These are phyloP conservation scores for Leishmania braziliensis DNA, from an alignment of 208 protist species.

Conservation along the genomic window DNA sequence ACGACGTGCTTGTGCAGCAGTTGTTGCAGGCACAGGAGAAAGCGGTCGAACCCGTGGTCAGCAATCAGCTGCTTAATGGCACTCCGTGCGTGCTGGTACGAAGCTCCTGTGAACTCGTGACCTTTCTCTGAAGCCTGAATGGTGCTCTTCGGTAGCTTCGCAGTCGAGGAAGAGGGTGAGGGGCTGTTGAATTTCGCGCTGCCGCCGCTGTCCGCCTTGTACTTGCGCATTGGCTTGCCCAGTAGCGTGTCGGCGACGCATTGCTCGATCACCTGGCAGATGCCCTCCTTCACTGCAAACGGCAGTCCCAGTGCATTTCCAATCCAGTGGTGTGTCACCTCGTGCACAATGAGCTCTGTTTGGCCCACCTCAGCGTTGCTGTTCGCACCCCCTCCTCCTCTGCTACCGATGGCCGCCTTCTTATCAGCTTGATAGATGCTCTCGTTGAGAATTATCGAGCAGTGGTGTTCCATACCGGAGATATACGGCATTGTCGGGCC, in stretches of 20 bases:
- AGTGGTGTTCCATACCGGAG: slow-evolving; percentile 89
- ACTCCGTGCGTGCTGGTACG: slow-evolving; percentile 62
- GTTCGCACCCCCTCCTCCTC: background rate
- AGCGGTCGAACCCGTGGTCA: slow-evolving; percentile 39
- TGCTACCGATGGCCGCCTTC: background rate
- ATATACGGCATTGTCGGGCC: slow-evolving; percentile 83
- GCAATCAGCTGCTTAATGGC: slow-evolving; percentile 41
- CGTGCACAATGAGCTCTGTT: slow-evolving; percentile 81
- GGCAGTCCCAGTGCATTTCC: slow-evolving; percentile 84
- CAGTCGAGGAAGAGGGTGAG: background rate
- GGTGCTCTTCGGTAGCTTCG: background rate
- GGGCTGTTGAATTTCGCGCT: background rate
- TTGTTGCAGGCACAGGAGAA: slow-evolving; percentile 31
- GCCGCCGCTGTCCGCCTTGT: slow-evolving; percentile 15
- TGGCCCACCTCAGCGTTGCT: slow-evolving; percentile 27
- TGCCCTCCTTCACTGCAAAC: slow-evolving; percentile 87
- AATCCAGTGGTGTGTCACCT: slow-evolving; percentile 86
- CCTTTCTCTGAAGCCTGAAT: slow-evolving; percentile 54
- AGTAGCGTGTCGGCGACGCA: slow-evolving; percentile 49
- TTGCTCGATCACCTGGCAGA: slow-evolving; percentile 84
- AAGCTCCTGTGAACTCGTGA: slow-evolving; percentile 70
- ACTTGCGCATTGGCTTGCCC: slow-evolving; percentile 37
- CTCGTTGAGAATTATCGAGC: slow-evolving; percentile 84
- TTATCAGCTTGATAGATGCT: slow-evolving; percentile 38
- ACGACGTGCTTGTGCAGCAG: slow-evolving; percentile 40